phyloP scores from a whole-genome alignment of 768 basidiomycete species.

The Tulasnella sp. region DNA sequence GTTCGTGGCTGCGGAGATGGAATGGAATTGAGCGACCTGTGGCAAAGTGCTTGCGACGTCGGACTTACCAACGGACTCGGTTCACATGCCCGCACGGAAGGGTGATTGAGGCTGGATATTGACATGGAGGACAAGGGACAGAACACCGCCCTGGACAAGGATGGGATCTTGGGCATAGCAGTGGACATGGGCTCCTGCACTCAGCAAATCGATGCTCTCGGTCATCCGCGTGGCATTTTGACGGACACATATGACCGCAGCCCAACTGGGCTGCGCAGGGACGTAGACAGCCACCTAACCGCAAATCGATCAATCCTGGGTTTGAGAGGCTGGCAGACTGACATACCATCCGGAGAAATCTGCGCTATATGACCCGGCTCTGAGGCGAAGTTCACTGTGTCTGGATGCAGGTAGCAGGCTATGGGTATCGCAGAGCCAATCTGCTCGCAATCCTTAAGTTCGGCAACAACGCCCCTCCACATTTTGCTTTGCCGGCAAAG shows the following conservation, averaged over 20 bases:
- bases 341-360: constrained; percentile 46
- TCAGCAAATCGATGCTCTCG: not conserved
- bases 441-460: constrained; percentile 36
- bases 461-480: constrained; percentile 49
- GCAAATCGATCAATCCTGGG: not conserved
- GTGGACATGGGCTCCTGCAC: not conserved
- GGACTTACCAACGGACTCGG: not conserved
- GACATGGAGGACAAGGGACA: not conserved
- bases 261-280: constrained; percentile 18
- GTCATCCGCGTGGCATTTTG: constrained; percentile 4
- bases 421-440: constrained; percentile 47
- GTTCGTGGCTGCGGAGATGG: constrained; percentile 35
- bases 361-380: constrained; percentile 40
- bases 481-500: constrained; percentile 29
- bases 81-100: constrained; percentile 36
- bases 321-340: not conserved
- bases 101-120: constrained; percentile 34
- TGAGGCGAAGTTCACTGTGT: constrained; percentile 29
- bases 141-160: not conserved
- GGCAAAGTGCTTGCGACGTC: too few species aligned
- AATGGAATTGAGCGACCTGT: too few species aligned
- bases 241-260: constrained; percentile 6
- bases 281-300: constrained; percentile 48
- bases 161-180: not conserved
- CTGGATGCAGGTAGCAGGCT: constrained; percentile 43